Evolutionary conservation across 176 grass and related monocot genomes (phyloP).

Genomic region (Sorghum bicolor): DNA sequence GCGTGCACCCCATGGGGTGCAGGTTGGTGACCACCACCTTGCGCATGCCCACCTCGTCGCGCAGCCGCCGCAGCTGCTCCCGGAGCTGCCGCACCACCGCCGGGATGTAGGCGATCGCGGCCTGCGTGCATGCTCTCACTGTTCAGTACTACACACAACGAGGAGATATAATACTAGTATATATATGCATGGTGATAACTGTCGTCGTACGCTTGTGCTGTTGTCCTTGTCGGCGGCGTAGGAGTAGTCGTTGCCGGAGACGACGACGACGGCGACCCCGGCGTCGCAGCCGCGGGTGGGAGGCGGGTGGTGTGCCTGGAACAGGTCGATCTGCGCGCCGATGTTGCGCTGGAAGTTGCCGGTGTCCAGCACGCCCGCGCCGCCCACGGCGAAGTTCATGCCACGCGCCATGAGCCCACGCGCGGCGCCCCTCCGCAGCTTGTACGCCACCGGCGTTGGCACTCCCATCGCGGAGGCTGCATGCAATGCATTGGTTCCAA

Average conservation of each 20-base stretch:
- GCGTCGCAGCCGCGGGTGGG: background rate
- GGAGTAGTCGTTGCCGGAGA: conserved; percentile 82
- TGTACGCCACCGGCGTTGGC: conserved; percentile 69
- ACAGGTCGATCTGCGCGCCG: conserved; percentile 58
- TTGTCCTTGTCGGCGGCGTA: conserved; percentile 43
- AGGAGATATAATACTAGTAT: no score
- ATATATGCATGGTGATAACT: background rate
- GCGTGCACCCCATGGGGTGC: conserved; percentile 74
- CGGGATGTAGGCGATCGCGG: conserved; percentile 51
- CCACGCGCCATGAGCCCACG: conserved; percentile 20
- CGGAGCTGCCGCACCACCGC: conserved; percentile 39
- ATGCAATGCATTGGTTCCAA: background rate
- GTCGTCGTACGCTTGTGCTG: conserved; percentile 37
- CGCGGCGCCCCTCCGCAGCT: conserved; percentile 32
- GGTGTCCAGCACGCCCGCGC: conserved; percentile 64
- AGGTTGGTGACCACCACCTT: conserved; percentile 76
- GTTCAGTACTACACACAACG: background rate
- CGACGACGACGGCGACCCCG: conserved; percentile 49
- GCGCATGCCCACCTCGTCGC: conserved; percentile 44
- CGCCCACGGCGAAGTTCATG: conserved; percentile 74
- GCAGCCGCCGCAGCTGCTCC: conserved; percentile 51
- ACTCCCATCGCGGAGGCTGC: conserved; percentile 56
- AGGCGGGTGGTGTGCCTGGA: conserved; percentile 32
- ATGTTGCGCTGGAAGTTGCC: conserved; percentile 74
- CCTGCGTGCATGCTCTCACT: conserved; percentile 18